Base-by-base conservation (phyloP, 768 basidiomycete genomes). In the Mycena rosella region DNA sequence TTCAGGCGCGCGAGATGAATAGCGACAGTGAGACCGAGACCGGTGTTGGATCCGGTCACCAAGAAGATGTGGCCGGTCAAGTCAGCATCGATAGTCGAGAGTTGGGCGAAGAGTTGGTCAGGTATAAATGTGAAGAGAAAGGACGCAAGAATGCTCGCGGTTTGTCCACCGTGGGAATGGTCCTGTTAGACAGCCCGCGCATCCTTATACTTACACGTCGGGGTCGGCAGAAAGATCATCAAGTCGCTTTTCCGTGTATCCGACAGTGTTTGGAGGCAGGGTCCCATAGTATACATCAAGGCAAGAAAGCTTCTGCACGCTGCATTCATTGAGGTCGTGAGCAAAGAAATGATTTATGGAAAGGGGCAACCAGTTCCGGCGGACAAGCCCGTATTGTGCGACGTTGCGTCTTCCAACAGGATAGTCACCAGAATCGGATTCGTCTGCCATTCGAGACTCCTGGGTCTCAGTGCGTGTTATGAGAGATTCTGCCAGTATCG, bases 31-130 rank as follows among this genome's bases (percentile, higher is more conserved):
- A 80, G 65, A 0, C 84, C 85, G n/a, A 86, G 76, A 5, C 77
- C 83, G 1, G 78, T 70, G 57, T 82, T 83, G 15, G 77, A 78
- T 2, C 83, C 83, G 20, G 79, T 78, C 26, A 82, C 78, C 51
- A 82, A 72, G 32, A 76, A 69, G 22, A 82, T 81, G 73, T 79
- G 79, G 13, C 78, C 75, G 0, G 73, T 72, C 55, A 81, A 60
- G 63, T 83, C 79, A 0, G 32, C 63, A 3, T 17, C 30, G 38
- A 70, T 71, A 0, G 63, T 69, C 0, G 59, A 17, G 1, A 68
- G 40, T 26, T 68, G 53, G 11, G 49, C 13, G 13, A 68, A 68
- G 2, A 63, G n/a, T 9, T 68, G 67, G 26, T 51, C 60, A n/a
- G 32, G 53, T 0, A 67, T 15, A 24, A 62, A 62, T 0, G 8